Evolutionary conservation across 768 basidiomycete genomes (phyloP), one percentile per base, ranked within the genome.

Genomic region (Panaeolus cyanescens): DNA sequence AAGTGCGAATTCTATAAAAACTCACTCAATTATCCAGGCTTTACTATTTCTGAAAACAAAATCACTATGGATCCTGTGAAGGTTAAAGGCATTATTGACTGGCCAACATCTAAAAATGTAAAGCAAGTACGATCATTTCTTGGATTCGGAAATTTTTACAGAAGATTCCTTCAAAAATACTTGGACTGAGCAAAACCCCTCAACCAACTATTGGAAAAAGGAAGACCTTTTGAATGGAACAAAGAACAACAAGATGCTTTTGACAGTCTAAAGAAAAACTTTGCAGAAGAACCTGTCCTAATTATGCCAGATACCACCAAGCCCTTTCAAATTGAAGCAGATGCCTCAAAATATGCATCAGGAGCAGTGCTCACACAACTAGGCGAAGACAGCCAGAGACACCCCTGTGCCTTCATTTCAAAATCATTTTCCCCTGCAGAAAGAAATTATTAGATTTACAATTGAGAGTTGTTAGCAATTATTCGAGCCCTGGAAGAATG

Each of bases 401-500:
- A 19, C 67, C 60, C 82, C 0, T 64, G 83, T 17, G 79, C 73
- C 0, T 85, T 75, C 61, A 62, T 68, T 3, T 82, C 78, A 0
- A 70, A 72, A 5, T 64, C 69, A 5, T 58, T 81, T 0, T 66
- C 54, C 22, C 22, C 66, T 0, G 67, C 77, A 0, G 77, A 87
- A 64, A 30, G 67, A 1, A 85, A 85, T 65, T 85, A 86, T 61
- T 70, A 81, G 13, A 77, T 81, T 19, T 74, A 83, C 60, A 77
- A 87, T 60, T 60, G 34, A 34, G 84, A 87, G 67, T 57, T 85
- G 0, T 72, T 84, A 1, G 80, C 82, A 0, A 80, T 85, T 20
- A 72, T 85, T 17, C 31, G 68, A 31, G 71, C 73, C 0, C 62
- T 81, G 0, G n/a, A 62, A 0, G 62, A 69, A 22, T 74, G 71